Percentiles rank a stretch among this genome's conserved stretches.
Evolutionary conservation across 148 eudicot genomes (phyloP).

Genomic region (Pharnaceum exiguum): DNA sequence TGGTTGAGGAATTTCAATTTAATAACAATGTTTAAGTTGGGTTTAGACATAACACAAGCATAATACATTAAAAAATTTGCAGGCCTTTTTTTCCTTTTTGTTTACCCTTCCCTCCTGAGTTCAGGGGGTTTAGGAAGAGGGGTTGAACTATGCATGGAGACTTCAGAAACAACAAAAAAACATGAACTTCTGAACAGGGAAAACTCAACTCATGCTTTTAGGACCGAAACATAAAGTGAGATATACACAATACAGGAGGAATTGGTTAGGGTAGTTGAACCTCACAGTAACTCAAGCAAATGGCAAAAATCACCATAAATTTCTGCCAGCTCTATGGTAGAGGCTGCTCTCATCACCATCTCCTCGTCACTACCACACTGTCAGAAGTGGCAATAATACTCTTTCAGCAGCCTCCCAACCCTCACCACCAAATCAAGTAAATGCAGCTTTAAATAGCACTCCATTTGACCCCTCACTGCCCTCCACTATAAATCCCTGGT

Average conservation of each 20-base stretch:
- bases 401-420: conserved; percentile 13
- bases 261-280: conserved; percentile 25
- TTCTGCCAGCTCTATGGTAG: conserved; percentile 18
- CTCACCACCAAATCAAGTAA: conserved; percentile 10
- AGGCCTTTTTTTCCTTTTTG: no score
- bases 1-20: no score
- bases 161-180: no score
- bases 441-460: conserved; percentile 24
- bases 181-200: background rate
- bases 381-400: conserved; percentile 6
- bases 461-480: conserved; percentile 1
- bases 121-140: no score
- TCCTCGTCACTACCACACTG: conserved; percentile 5
- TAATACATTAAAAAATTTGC: no score
- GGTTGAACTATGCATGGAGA: no score
- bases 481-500: background rate
- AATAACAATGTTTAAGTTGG: no score
- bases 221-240: conserved; percentile 5
- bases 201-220: conserved; percentile 15
- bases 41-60: no score
- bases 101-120: no score
- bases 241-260: background rate
- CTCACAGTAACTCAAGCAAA: conserved; percentile 22
- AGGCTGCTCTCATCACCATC: background rate
- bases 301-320: conserved; percentile 25